Base-by-base conservation (phyloP, 164 flowering plant species). In the Vitis rupestris region DNA sequence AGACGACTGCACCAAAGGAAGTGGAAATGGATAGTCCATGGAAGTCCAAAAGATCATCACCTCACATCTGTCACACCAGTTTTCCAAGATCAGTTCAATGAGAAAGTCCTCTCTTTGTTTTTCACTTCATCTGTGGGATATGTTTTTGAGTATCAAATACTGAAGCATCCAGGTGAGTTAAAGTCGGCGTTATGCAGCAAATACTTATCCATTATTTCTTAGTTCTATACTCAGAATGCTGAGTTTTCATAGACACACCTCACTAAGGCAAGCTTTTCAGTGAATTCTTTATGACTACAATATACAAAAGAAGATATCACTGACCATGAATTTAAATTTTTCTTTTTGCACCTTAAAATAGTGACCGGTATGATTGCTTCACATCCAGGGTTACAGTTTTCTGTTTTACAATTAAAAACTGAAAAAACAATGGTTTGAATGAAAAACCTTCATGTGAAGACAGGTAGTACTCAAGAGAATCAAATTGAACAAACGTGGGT, bases 11-110 rank as follows among this genome's bases (percentile, higher is more conserved):
- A 88, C 63, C 89, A 85, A 65, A 86, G 94, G 81, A 93, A 89
- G 72, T 90, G 98, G 98, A 89, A 84, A 77, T 93, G 98, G 98
- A 76, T 87, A 19, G 58, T 72, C 59, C 97, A 93, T 80, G 90
- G 84, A 79, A 81, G 82, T 73, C 92, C 94, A n/a, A 68, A 80
- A 51, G 75, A 79, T 50, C 85, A 89, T 58, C 75, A 62, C 2
- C 71, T 93, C 70, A 84, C 90, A 70, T 82, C 97, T 12, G 84
- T 93, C 14, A 82, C 90, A 9, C 82, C 77, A 69, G 75, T 74
- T 51, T 63, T 66, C 68, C 88, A 77, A 67, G 85, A 85, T 64
- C 87, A 81, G 44, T 23, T 49, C 9, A 75, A 71, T 51, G 88
- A 84, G 10, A 81, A 73, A 51, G 48, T 74, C 14, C 71, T 67